Evolutionary conservation across 208 protist genomes (phyloP).

Genomic region (Leishmania arabica): DNA sequence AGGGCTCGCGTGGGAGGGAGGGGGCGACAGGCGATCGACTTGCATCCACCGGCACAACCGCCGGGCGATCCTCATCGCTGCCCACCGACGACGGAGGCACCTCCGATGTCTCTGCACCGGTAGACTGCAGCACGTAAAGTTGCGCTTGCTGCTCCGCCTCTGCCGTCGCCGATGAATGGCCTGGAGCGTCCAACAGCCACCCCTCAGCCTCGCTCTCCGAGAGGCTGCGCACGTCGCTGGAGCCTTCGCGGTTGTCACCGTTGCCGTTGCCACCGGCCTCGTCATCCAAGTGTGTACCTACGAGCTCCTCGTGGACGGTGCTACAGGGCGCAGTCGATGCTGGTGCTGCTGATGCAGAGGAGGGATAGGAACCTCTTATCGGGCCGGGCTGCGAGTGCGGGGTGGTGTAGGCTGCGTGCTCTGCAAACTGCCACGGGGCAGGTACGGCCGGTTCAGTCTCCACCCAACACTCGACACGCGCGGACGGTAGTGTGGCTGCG

Average conservation of each 20-base stretch:
- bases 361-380: not conserved
- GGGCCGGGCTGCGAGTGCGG: not conserved
- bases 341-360: not conserved
- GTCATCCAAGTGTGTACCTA: not conserved
- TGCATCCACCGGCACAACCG: not conserved
- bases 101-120: not conserved
- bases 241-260: not conserved
- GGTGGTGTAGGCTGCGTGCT: constrained; percentile 5
- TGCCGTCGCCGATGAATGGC: not conserved
- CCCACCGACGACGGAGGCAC: not conserved
- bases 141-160: not conserved
- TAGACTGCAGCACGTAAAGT: not conserved
- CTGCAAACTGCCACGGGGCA: not conserved
- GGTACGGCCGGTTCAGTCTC: not conserved
- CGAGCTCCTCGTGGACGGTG: not conserved
- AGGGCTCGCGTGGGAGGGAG: not conserved
- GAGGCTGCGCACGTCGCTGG: constrained; percentile 11
- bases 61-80: not conserved
- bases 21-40: not conserved
- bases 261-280: not conserved
- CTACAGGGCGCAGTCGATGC: not conserved
- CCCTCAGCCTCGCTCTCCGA: constrained; percentile 3
- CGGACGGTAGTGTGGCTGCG: not conserved
- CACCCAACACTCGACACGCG: not conserved
- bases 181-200: not conserved